phyloP scores from a whole-genome alignment of 1,284 basidiomycete genomes.

The Ganoderma lingzhi region DNA sequence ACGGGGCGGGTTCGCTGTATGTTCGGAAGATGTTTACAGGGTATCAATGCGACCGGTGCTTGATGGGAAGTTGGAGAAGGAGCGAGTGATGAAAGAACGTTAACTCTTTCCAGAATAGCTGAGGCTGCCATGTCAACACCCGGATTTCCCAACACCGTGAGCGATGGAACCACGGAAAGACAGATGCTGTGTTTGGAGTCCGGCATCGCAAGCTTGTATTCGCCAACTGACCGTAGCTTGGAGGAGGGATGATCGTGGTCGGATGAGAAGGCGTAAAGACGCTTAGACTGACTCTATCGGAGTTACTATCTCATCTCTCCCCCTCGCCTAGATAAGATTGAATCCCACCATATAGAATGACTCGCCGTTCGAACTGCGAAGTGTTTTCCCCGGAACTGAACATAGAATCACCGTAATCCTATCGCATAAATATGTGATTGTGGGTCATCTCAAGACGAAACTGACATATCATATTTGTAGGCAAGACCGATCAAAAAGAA shows the following conservation, averaged over 20 bases:
- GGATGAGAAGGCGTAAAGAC: neutral
- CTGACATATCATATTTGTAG: neutral
- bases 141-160: conserved; percentile 4
- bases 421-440: neutral
- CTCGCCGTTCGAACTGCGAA: neutral
- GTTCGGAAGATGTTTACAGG: conserved; percentile 5
- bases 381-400: neutral
- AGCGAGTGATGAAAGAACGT: neutral
- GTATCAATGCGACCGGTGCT: conserved; percentile 2
- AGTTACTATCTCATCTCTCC: neutral
- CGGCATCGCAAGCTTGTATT: neutral
- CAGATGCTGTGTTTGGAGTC: conserved; percentile 9
- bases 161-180: neutral
- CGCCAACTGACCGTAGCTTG: conserved; percentile 18
- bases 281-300: neutral
- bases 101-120: conserved; percentile 9
- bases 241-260: conserved; percentile 8
- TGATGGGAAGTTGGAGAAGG: neutral
- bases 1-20: neutral
- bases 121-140: conserved; percentile 20
- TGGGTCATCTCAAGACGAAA: neutral
- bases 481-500: conserved; percentile 4
- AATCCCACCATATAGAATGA: neutral
- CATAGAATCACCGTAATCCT: neutral
- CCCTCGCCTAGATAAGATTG: neutral